Evolutionary conservation across 495 filamentous ascomycete genomes (phyloP).

Genomic region (Ramalina peruviana): DNA sequence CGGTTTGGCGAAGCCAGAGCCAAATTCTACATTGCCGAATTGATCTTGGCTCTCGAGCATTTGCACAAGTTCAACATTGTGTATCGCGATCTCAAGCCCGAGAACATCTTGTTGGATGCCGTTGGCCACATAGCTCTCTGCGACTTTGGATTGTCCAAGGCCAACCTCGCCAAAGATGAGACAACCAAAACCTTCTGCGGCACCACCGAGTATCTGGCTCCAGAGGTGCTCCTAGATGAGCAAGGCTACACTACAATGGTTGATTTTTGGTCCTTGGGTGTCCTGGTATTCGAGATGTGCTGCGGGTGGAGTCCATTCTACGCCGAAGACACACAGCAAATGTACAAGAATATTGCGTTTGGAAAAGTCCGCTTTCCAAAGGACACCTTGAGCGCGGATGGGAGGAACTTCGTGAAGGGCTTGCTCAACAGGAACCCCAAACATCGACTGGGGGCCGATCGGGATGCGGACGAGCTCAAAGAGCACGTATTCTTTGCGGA

Average conservation of each 20-base stretch:
- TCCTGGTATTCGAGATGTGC: slow-evolving; percentile 98
- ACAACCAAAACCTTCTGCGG: slow-evolving; percentile 99
- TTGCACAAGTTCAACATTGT: slow-evolving; percentile 95
- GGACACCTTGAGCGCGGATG: slow-evolving; percentile 85
- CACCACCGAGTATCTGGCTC: slow-evolving; percentile 93
- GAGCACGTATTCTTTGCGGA: slow-evolving; percentile 88
- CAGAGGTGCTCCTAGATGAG: slow-evolving; percentile 89
- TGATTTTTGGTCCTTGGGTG: slow-evolving; percentile 97
- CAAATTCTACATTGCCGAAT: slow-evolving; percentile 97
- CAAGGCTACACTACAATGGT: slow-evolving; percentile 99
- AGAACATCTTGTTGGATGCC: slow-evolving; percentile 73
- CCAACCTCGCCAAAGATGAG: slow-evolving; percentile 86
- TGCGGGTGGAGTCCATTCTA: slow-evolving; percentile 99
- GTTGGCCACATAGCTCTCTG: slow-evolving; percentile 78
- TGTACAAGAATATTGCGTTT: slow-evolving; percentile 99
- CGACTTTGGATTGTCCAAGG: slow-evolving; percentile 90
- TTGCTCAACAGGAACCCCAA: slow-evolving; percentile 93
- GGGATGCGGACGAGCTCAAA: slow-evolving; percentile 91
- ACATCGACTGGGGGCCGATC: slow-evolving; percentile 79
- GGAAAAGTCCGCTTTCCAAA: slow-evolving; percentile 94
- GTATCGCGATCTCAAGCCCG: slow-evolving; percentile 81
- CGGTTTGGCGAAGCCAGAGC: slow-evolving; percentile 88
- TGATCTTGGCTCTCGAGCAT: slow-evolving; percentile 90
- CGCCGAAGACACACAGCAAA: slow-evolving; percentile 96
- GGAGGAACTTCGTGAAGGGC: slow-evolving; percentile 95